Evolutionary conservation across 495 filamentous ascomycete genomes (phyloP), one percentile per base, ranked within the genome.

Genomic region (Clohesyomyces aquaticus): DNA sequence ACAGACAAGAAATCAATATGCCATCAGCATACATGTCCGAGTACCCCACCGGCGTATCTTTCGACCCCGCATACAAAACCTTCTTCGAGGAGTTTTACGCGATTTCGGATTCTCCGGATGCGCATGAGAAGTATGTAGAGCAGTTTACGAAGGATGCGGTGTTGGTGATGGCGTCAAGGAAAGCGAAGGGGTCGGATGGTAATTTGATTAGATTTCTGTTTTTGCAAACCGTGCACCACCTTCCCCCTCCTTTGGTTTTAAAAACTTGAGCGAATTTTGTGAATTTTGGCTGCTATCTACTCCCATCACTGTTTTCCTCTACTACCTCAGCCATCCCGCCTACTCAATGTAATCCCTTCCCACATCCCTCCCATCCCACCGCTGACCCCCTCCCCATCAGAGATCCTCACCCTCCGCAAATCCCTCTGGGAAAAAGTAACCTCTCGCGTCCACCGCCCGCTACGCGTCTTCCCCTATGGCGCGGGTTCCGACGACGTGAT

Each of bases 71-170:
- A 56, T 74, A 71, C 57, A 60, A 56, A 23, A 41, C 60, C 25
- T 86, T 83, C 74, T 80, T 86, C 73, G 76, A 82, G 69, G 69
- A 77, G 43, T 87, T 88, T 76, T 88, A 87, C 69, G 67, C 72
- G 25, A 79, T 76, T 14, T 84, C 82, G 51, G 85, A 87, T 68
- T 83, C 77, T 12, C 81, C 84, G 27, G 76, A 78, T 45, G 71
- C 75, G 4, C 82, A 87, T 67, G 82, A 84, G 23, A 73, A 76
- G 68, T 87, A 87, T 67, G 80, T 80, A 18, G 64, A 76, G 22
- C 76, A 55, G 42, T 88, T 86, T 70, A 85, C 85, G 0, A 55
- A 72, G 0, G 79, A 83, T 71, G 85, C 82, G 0, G 83, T 78
- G 0, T 49, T 88, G 22, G 79, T 86, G 4, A 83, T 87, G 81